phyloP scores from a whole-genome alignment of 371 early-diverging fungal species.

The Mucor sp. region DNA sequence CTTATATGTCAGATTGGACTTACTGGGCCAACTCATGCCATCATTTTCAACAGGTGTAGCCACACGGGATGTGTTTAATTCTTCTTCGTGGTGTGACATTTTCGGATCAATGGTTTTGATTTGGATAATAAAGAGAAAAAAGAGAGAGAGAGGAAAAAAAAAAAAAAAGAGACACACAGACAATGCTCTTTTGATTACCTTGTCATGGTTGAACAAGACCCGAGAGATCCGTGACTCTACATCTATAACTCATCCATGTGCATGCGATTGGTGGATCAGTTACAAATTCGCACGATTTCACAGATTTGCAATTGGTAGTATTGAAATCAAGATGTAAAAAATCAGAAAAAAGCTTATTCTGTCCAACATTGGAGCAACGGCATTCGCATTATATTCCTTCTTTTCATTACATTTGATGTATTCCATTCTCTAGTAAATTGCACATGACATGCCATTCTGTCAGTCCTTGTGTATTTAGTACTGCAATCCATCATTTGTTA shows the following conservation, averaged over 20 bases:
- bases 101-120: background rate
- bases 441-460: background rate
- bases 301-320: background rate
- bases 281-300: background rate
- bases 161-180: conserved; percentile 9
- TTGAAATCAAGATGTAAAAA: background rate
- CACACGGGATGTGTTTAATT: conserved; percentile 19
- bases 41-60: conserved; percentile 43
- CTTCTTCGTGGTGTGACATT: conserved; percentile 10
- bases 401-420: background rate
- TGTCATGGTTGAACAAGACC: background rate
- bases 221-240: conserved; percentile 19
- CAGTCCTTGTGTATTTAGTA: background rate
- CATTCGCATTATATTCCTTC: background rate
- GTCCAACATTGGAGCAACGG: background rate
- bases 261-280: background rate
- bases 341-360: background rate
- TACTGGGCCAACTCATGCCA: conserved; percentile 60
- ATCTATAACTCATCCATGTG: conserved; percentile 1
- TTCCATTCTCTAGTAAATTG: background rate
- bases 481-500: background rate
- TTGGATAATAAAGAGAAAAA: background rate
- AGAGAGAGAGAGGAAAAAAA: conserved; percentile 14
- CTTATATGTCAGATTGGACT: conserved; percentile 8
- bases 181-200: background rate